Evolutionary conservation across 257 asterid species (phyloP).

Genomic region (Ilex aquifolium): DNA sequence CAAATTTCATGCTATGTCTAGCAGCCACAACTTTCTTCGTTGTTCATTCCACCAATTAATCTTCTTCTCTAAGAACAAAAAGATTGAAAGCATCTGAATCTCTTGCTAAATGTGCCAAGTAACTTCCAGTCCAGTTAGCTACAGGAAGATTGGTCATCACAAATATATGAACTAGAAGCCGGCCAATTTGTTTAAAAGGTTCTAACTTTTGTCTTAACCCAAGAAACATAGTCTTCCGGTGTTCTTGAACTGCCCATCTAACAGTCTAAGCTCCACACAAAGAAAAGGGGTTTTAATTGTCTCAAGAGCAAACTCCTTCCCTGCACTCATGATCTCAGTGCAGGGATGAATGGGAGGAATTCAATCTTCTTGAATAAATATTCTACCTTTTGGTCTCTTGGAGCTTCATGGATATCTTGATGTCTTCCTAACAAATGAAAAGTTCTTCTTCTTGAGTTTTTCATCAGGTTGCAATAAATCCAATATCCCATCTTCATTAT

Average conservation of each 20-base stretch:
- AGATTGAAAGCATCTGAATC: too few relatives aligned
- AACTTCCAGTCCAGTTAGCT: too few relatives aligned
- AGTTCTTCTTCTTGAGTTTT: constrained; percentile 67
- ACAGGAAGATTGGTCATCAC: constrained; percentile 30
- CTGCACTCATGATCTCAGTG: constrained; percentile 41
- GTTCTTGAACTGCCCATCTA: constrained; percentile 98
- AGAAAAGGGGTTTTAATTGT: constrained; percentile 61
- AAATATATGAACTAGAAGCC: constrained; percentile 64
- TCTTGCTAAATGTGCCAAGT: too few relatives aligned
- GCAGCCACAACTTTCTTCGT: too few relatives aligned
- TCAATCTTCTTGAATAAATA: constrained; percentile 49
- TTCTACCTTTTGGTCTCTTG: constrained; percentile 47
- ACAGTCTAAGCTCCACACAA: constrained; percentile 81
- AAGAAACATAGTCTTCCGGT: constrained; percentile 50
- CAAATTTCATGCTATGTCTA: too few relatives aligned
- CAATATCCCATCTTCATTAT: constrained; percentile 43
- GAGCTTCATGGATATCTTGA: constrained; percentile 67
- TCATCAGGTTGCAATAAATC: constrained; percentile 87
- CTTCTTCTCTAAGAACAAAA: too few relatives aligned
- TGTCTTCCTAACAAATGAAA: constrained; percentile 60
- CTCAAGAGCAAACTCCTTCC: constrained; percentile 55
- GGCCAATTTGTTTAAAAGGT: constrained; percentile 41
- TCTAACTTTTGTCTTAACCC: constrained; percentile 54
- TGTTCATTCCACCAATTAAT: too few relatives aligned
- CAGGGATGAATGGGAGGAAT: constrained; percentile 66